Evolutionary conservation across 257 asterid species (phyloP), one percentile per base, ranked within the genome.

Genomic region (Lycium ferocissimum): DNA sequence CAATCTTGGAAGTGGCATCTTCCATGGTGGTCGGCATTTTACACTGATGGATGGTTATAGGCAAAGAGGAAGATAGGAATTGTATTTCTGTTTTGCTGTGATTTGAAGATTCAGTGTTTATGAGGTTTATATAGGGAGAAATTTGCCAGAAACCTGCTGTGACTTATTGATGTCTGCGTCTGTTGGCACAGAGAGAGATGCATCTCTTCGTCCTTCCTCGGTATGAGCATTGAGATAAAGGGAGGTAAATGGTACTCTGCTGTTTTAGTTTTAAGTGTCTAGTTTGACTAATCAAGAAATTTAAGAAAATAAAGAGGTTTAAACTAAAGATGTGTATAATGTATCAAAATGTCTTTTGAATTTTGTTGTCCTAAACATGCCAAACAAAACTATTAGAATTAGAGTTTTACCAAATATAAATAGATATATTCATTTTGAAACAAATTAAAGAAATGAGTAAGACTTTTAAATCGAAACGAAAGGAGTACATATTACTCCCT

Each of bases 181-280:
- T n/a, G 49, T 13, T 7, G 58, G 58, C 6, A 45, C 18, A n/a
- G 37, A 71, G 4, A 10, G n/a, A 9, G 45, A 11, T 51, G 81
- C 81, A 49, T 49, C 63, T 51, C 7, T 49, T 51, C 35, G 47
- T 33, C 79, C 40, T 85, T 83, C 92, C 94, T 93, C 88, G 94
- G 88, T 86, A 67, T 87, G 97, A 89, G 94, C 95, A 89, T 85
- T 89, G 82, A 83, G 90, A 92, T 88, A 87, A 89, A 87, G 87
- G 35, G 80, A 49, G 22, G 81, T 14, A 75, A 49, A 51, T 72
- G 58, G 73, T 13, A 33, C 76, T 69, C 6, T 0, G 0, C 20
- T 11, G 1, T 14, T 14, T 4, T n/a, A 0, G 6, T 0, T 4
- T 0, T 65, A 26, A 33, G 73, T 1, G 47, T 13, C 20, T 69